Conservation (phyloP, 2,329 filamentous ascomycete species). For the Diplodia intermedia region DNA sequence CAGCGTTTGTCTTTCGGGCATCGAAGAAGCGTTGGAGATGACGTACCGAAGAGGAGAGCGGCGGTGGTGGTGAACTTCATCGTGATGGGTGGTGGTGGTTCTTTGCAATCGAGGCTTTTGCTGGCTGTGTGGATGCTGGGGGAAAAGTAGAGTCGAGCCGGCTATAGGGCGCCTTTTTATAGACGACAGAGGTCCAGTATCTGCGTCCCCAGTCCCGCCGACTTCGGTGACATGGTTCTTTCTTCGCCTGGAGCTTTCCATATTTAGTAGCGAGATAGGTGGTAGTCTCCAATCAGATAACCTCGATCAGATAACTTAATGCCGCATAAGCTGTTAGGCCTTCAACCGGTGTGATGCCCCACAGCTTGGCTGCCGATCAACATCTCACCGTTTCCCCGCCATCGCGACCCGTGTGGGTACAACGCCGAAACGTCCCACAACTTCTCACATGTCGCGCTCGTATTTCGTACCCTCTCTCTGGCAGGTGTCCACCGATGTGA, state of each 20-base stretch:
- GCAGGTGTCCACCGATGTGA: no score
- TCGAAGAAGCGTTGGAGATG: neutral
- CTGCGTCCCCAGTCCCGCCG: neutral
- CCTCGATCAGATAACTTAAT: conserved; percentile 3
- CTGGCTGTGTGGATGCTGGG: neutral
- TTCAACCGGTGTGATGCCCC: neutral
- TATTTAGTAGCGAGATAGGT: neutral
- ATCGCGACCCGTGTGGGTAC: neutral
- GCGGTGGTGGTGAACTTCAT: conserved; percentile 15
- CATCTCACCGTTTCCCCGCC: neutral
- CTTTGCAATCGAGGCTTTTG: neutral
- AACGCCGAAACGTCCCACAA: neutral
- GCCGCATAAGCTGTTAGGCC: conserved; percentile 9
- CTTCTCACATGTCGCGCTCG: neutral
- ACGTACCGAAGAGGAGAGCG: neutral
- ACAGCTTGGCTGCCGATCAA: neutral
- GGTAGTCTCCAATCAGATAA: neutral
- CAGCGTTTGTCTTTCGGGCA: neutral
- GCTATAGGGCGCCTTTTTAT: neutral
- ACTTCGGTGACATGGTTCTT: neutral
- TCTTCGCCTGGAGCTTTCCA: neutral
- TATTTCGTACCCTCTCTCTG: no score
- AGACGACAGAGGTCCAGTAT: neutral
- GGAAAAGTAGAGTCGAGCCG: neutral
- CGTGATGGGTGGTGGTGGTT: neutral